phyloP scores from a whole-genome alignment of 2,329 filamentous ascomycete genomes.

The Stylonectria norvegica region DNA sequence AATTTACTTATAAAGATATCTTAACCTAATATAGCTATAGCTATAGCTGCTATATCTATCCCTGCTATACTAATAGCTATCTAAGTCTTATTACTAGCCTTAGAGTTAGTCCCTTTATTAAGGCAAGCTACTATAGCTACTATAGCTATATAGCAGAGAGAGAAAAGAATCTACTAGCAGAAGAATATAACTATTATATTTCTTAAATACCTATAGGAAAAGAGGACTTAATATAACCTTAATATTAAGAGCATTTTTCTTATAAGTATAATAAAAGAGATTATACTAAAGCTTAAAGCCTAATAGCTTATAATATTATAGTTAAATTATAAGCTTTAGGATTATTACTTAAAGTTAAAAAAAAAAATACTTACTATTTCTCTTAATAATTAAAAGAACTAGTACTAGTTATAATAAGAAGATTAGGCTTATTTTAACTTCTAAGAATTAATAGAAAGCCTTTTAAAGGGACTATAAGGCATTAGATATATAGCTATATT shows the following conservation, averaged over 20 bases:
- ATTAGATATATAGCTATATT: not conserved
- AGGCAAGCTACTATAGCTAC: no score
- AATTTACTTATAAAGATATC: not conserved
- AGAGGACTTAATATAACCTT: no score
- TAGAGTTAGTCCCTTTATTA: no score
- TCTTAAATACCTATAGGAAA: not conserved
- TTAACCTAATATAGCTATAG: not conserved
- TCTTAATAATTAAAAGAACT: no score
- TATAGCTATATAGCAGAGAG: no score
- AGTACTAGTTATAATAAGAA: not conserved
- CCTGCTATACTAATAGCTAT: not conserved
- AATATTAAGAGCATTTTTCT: not conserved
- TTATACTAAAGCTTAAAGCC: not conserved
- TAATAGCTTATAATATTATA: not conserved
- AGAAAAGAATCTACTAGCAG: not conserved
- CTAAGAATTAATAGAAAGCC: not conserved
- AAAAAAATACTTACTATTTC: no score
- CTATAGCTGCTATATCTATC: no score
- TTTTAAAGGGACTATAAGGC: not conserved
- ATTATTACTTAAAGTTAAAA: not conserved
- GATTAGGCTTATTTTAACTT: not conserved
- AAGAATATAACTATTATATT: not conserved
- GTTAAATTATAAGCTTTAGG: not conserved
- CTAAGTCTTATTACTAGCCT: not conserved
- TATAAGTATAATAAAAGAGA: not conserved